phyloP scores from a whole-genome alignment of 75 land plant species.

The Pinus taeda region DNA sequence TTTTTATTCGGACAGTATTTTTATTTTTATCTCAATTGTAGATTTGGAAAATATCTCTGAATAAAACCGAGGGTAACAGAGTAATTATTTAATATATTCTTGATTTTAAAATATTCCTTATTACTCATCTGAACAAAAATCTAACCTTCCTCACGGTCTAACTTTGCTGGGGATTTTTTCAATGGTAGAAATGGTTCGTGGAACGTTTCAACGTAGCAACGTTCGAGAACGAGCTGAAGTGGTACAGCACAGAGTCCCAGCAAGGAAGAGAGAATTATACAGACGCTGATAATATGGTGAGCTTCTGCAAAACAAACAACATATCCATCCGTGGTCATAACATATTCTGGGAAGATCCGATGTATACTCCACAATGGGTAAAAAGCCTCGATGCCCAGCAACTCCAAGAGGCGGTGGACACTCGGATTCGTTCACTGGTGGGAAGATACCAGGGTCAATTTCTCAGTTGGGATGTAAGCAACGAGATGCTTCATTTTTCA shows the following conservation, averaged over 20 bases:
- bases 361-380: constrained; percentile 45
- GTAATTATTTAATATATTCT: too few species aligned
- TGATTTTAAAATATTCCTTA: too few species aligned
- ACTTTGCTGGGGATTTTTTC: background rate
- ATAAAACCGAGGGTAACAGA: too few species aligned
- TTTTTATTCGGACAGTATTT: too few species aligned
- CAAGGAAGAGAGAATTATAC: constrained; percentile 55
- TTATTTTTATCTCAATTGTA: too few species aligned
- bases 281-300: constrained; percentile 48
- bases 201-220: constrained; percentile 43
- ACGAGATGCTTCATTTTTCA: constrained; percentile 64
- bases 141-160: too few species aligned
- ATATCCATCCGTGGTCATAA: constrained; percentile 58
- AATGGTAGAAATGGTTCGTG: constrained; percentile 52
- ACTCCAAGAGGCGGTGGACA: constrained; percentile 23
- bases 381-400: constrained; percentile 13
- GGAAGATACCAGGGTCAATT: constrained; percentile 42
- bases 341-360: constrained; percentile 65
- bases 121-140: too few species aligned
- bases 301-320: constrained; percentile 30
- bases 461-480: constrained; percentile 65
- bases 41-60: too few species aligned
- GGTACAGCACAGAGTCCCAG: constrained; percentile 58
- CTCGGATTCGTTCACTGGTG: constrained; percentile 41
- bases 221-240: constrained; percentile 73